A percentile compares a stretch with the other conserved stretches of the same genome.
These are phyloP conservation scores for Arthroderma sp. DNA, from an alignment of 2,329 filamentous ascomycete species.

Conservation along the genomic window DNA sequence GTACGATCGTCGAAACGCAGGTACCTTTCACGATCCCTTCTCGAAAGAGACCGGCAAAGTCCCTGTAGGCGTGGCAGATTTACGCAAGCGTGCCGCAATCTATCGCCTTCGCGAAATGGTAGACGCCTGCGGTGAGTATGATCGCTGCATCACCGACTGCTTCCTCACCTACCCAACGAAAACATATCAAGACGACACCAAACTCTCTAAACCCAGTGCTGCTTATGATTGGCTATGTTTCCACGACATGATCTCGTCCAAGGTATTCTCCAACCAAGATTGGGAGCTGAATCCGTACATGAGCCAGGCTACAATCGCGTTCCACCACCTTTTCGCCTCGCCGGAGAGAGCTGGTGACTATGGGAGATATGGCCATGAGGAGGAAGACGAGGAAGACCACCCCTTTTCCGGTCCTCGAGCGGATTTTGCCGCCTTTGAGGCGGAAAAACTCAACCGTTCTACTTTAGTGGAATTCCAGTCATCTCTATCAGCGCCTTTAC, in stretches of 20 bases:
- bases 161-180: conserved; percentile 77
- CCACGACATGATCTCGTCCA: conserved; percentile 68
- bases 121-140: conserved; percentile 48
- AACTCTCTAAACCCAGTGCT: conserved; percentile 71
- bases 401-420: conserved; percentile 75
- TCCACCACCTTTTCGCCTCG: conserved; percentile 80
- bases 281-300: conserved; percentile 88
- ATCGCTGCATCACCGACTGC: conserved; percentile 54
- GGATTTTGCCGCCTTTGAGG: conserved; percentile 68
- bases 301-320: conserved; percentile 72
- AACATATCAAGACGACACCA: conserved; percentile 84
- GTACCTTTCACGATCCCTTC: conserved; percentile 25
- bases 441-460: conserved; percentile 62
- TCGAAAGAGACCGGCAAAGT: conserved; percentile 15
- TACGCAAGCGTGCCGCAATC: conserved; percentile 46
- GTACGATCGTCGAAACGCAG: conserved; percentile 25
- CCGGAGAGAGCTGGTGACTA: conserved; percentile 44
- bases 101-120: conserved; percentile 47
- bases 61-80: conserved; percentile 45
- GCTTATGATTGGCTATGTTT: conserved; percentile 96
- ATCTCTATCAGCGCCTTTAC: conserved; percentile 56
- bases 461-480: conserved; percentile 61
- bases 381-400: conserved; percentile 39
- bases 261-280: conserved; percentile 70
- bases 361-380: conserved; percentile 26